Base-by-base conservation (phyloP, 169 alveolate genomes). In the Sarcocystis neurona region DNA sequence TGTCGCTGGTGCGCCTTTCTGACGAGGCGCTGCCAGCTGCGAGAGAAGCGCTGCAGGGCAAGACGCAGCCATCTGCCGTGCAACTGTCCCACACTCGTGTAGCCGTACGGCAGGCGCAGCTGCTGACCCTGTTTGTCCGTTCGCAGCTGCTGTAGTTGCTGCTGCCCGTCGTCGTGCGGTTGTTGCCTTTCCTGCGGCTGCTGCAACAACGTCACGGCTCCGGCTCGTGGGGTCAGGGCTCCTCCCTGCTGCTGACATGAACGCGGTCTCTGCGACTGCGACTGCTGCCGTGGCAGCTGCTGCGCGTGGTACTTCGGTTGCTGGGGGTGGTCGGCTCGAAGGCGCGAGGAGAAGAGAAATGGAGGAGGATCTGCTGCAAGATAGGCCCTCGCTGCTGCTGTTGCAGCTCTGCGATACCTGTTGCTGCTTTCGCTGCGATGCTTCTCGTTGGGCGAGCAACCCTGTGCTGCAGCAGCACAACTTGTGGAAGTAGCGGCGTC, bases 61-160 rank as follows among this genome's bases (percentile, higher is more conserved):
- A 63, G 75, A 0, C 75, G 1, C 75, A 63, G 46, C 75, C 75
- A 63, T 37, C 75, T 37, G 43, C 75, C 75, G 46, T 63, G 41
- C 43, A 63, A 41, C 43, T 63, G 41, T 18, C 6, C 75, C 20
- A 63, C 44, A 5, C 44, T 63, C 43, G 75, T 10, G 43, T 63
- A 63, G 43, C 75, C 75, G 75, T 63, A 63, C 8, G 75, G 75
- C 75, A 63, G 75, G 20, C 8, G 46, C 43, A 37, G 39, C 43
- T 10, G 46, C 32, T 8, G 8, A 37, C 37, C 4, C 75, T 18
- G 8, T 18, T n/a, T 63, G 46, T 1, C 32, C 75, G 27, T n/a
- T 43, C 18, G 70, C 70, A 2, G 3, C 70, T 58, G 4, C 23
- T 27, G 4, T 27, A 10, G 4, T 27, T 12, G n/a, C 70, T 27